phyloP scores from a whole-genome alignment of 805 yeast genomes.

The Scheffersomyces coipomensis region DNA sequence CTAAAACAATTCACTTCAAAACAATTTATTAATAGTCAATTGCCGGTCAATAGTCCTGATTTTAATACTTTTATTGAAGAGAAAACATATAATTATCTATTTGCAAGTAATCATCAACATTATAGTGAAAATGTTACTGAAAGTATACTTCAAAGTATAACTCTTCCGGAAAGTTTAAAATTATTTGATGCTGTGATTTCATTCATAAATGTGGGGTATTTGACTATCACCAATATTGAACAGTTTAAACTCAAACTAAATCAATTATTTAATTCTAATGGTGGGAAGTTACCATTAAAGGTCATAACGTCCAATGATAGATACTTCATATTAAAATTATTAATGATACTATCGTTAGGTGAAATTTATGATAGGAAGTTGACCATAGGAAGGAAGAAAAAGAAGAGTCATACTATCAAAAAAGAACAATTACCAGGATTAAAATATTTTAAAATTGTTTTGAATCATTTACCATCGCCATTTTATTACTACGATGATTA shows the following conservation, averaged over 20 bases:
- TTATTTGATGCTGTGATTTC: conserved; percentile 14
- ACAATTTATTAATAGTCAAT: conserved; percentile 2
- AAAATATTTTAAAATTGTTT: conserved; percentile 16
- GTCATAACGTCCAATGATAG: neutral
- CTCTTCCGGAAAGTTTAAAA: neutral
- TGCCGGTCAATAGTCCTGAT: neutral
- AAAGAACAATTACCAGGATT: conserved; percentile 18
- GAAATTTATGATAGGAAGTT: conserved; percentile 15
- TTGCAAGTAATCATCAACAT: neutral
- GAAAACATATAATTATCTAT: conserved; percentile 13
- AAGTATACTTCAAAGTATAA: neutral
- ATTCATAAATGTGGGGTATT: conserved; percentile 23
- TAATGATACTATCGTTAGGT: conserved; percentile 22
- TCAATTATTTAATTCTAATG: conserved; percentile 11
- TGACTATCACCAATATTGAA: conserved; percentile 19
- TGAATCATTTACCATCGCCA: conserved; percentile 18
- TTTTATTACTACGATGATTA: conserved; percentile 13
- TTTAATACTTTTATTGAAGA: conserved; percentile 14
- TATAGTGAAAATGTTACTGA: neutral
- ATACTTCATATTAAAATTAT: conserved; percentile 15
- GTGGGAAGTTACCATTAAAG: conserved; percentile 6
- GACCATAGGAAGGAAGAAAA: conserved; percentile 7
- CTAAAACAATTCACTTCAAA: neutral
- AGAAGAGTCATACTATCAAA: neutral
- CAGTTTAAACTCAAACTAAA: conserved; percentile 11